Base-by-base conservation (phyloP, 2,329 filamentous ascomycete genomes). In the Fusarium brevicatenulatum region DNA sequence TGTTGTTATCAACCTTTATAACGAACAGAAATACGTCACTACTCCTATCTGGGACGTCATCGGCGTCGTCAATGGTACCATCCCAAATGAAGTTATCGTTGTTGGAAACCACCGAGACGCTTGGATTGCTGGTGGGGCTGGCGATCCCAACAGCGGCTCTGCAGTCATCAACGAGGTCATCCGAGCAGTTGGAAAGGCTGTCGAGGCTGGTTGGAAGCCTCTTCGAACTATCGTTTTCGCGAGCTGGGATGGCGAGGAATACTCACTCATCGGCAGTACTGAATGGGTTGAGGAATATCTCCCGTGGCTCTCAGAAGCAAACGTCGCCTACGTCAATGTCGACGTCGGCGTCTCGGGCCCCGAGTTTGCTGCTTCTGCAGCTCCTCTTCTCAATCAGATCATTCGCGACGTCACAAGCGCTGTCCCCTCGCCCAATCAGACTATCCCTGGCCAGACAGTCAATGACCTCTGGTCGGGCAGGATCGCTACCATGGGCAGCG, bases 221-320 rank as follows among this genome's bases (percentile, higher is more conserved):
- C 86, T 95, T 25, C 92, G 95, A 28, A 98, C 95, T 0, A 94
- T 98, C 63, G 93, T 98, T 44, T 95, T 98, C 78, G 95, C 93
- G 28, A 92, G 89, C 80, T 94, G 92, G 92, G 92, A 94, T 71
- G 92, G 91, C 37, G 92, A 94, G 82, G 95, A 97, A 81, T 97
- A 97, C 74, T 94, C 93, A 2, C 87, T 97, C 9, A 82, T 97
- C 19, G 95, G 95, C 9, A 94, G 91, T 59, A 97, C 95, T 0
- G 95, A 97, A 79, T 97, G 95, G 94, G 94, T 97, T 0, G 95
- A 97, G 79, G 94, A 97, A 74, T 94, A 93, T 76, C 82, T 97
- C 1, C 92, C 93, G 0, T 97, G 94, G 94, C 87, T 97, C 18
- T 86, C 87, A 5, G 86, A 86, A 8, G 87, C 92, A 44, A 92